phyloP scores from a whole-genome alignment of 352 stramenopile genomes.

The Phytophthora constricta region DNA sequence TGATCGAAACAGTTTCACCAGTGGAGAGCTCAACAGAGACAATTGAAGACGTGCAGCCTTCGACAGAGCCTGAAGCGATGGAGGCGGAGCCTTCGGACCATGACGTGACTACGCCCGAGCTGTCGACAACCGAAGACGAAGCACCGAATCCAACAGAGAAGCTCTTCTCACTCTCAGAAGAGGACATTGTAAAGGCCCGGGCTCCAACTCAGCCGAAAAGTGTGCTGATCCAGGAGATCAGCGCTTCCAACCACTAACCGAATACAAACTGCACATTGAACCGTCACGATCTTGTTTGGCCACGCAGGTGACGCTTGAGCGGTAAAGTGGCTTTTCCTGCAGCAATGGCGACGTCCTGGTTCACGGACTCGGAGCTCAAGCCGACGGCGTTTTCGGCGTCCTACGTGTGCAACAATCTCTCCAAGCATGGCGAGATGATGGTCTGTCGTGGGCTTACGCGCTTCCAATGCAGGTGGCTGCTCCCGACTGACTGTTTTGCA shows the following conservation, averaged over 20 bases:
- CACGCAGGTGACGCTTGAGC: not conserved
- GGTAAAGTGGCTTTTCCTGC: not conserved
- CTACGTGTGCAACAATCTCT: slow-evolving; percentile 66
- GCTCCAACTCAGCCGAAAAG: slow-evolving; percentile 14
- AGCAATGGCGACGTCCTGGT: slow-evolving; percentile 53
- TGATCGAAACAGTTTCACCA: slow-evolving; percentile 63
- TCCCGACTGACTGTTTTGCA: slow-evolving; percentile 4
- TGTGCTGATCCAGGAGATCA: slow-evolving; percentile 41
- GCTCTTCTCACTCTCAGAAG: slow-evolving; percentile 32
- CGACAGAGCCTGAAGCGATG: slow-evolving; percentile 17
- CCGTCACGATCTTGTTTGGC: not conserved
- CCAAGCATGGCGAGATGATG: slow-evolving; percentile 50
- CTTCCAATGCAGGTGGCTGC: not conserved
- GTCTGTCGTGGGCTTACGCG: slow-evolving; percentile 18
- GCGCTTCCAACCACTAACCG: slow-evolving; percentile 18
- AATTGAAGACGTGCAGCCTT: slow-evolving; percentile 5
- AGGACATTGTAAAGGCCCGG: slow-evolving; percentile 9
- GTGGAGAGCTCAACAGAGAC: slow-evolving; percentile 9
- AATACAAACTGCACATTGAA: slow-evolving; percentile 33
- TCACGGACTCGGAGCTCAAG: slow-evolving; percentile 52
- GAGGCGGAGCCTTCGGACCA: slow-evolving; percentile 8
- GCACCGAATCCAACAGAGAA: slow-evolving; percentile 11
- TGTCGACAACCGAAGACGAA: slow-evolving; percentile 3
- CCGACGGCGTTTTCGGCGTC: slow-evolving; percentile 50
- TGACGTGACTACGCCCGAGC: slow-evolving; percentile 5